Evolutionary conservation across 1,284 basidiomycete genomes (phyloP), one percentile per base, ranked within the genome.

Genomic region (Austroboletus niveus): DNA sequence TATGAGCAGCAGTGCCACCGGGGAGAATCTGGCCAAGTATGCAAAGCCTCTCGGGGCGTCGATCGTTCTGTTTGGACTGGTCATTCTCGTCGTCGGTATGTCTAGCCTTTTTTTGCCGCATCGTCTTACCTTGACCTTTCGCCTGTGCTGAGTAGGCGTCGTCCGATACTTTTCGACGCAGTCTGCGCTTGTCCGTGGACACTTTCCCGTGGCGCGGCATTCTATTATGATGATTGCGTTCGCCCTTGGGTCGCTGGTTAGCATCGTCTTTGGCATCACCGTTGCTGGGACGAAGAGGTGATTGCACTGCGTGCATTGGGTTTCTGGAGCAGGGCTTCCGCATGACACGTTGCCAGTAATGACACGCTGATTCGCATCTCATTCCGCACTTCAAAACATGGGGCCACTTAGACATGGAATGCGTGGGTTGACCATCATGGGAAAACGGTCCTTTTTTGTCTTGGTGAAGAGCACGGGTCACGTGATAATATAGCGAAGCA

Each of bases 111-210:
- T 14, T 24, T 24, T 24, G 2, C 22, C 22, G 9, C 6, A 7
- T 7, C 7, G 9, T 34, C 20, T 17, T 10, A 6, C 7, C 3
- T 10, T 8, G 14, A 38, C 11, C 8, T n/a, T 10, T 41, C 22
- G 17, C 20, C 9, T 20, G 20, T 41, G 20, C 22, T 11, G 9
- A 22, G 12, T 11, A 42, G 64, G 64, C 8, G 34, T 65, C 11
- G 17, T 57, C 34, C 65, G 64, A 15, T 66, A 66, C 50, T 66
- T 68, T 41, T 48, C 40, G 6, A 68, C 63, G 11, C 64, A 66
- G 43, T 55, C 51, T 1, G 63, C 66, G 4, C 67, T 66, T 42
- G 14, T 69, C n/a, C 59, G 57, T 1, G 64, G 64, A n/a, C 42
- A 55, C 42, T 66, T 66, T 44, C 65, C 65, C 0, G 65, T 59